Conservation (phyloP, 2,329 filamentous ascomycete genomes). For the Trichophyton rubrum region DNA sequence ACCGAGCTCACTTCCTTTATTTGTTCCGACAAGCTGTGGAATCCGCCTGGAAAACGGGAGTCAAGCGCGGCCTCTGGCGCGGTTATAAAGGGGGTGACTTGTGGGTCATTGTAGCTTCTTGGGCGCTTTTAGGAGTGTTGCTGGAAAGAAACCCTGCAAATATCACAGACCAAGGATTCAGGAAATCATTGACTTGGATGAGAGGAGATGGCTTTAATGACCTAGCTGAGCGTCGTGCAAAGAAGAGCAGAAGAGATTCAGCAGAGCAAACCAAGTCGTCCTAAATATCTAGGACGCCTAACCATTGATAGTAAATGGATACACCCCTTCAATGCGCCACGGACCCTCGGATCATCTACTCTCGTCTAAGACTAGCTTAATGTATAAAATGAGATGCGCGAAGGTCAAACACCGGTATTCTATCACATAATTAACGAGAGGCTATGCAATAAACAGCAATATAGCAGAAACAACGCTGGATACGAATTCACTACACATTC, state of each 20-base stretch:
- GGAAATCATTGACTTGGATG: slow-evolving; percentile 62
- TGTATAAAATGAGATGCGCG: too few relatives aligned
- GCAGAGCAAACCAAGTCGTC: background rate
- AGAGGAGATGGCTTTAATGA: slow-evolving; percentile 66
- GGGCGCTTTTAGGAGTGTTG: slow-evolving; percentile 65
- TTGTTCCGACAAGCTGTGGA: slow-evolving; percentile 66
- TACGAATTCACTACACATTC: too few relatives aligned
- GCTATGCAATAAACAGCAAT: too few relatives aligned
- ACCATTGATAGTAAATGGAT: too few relatives aligned
- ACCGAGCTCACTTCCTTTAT: slow-evolving; percentile 54
- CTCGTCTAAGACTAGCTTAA: too few relatives aligned
- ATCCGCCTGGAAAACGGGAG: slow-evolving; percentile 82
- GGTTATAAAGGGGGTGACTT: slow-evolving; percentile 74
- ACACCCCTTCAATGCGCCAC: too few relatives aligned
- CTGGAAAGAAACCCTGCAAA: slow-evolving; percentile 60
- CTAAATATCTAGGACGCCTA: background rate
- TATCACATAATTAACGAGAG: too few relatives aligned
- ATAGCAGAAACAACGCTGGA: too few relatives aligned
- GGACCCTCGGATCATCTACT: too few relatives aligned
- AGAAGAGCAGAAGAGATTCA: slow-evolving; percentile 20
- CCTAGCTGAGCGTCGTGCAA: slow-evolving; percentile 41
- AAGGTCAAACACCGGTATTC: too few relatives aligned
- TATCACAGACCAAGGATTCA: slow-evolving; percentile 52
- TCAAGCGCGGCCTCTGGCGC: slow-evolving; percentile 79
- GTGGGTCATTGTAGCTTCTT: slow-evolving; percentile 63